A percentile compares a stretch with the other conserved stretches of the same genome.
Evolutionary conservation across 2,329 filamentous ascomycete genomes (phyloP).

Genomic region (Lachnellula cervina): DNA sequence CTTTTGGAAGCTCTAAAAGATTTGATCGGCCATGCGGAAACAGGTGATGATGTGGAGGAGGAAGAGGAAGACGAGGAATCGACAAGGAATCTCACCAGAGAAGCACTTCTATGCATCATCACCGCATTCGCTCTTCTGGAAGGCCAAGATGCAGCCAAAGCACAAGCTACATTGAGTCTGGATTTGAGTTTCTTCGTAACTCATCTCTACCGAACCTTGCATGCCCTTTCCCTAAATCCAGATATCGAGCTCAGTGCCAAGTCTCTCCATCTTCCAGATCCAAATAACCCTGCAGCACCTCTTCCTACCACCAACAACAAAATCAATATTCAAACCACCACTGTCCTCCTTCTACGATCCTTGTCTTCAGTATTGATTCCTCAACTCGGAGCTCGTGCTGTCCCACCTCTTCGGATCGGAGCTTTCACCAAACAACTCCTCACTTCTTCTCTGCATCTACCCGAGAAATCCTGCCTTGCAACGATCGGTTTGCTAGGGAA

Average conservation of each 20-base stretch:
- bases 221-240: constrained; percentile 71
- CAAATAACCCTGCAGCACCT: constrained; percentile 43
- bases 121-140: constrained; percentile 95
- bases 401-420: constrained; percentile 79
- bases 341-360: constrained; percentile 83
- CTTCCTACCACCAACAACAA: constrained; percentile 53
- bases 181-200: constrained; percentile 95
- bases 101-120: constrained; percentile 88
- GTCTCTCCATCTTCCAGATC: constrained; percentile 66
- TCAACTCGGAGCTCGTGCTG: constrained; percentile 63
- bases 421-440: constrained; percentile 91
- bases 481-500: constrained; percentile 73
- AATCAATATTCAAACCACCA: constrained; percentile 92
- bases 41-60: constrained; percentile 42
- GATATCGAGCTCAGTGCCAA: constrained; percentile 80
- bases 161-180: constrained; percentile 73
- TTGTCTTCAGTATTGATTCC: constrained; percentile 79
- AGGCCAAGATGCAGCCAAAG: constrained; percentile 86
- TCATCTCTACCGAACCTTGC: constrained; percentile 83
- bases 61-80: constrained; percentile 45
- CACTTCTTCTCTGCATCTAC: constrained; percentile 74
- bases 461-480: constrained; percentile 82
- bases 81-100: constrained; percentile 72
- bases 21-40: constrained; percentile 72
- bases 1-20: constrained; percentile 92